A percentile compares a stretch with the other conserved stretches of the same genome.
These are phyloP conservation scores for Penicillium canescens DNA, from an alignment of 495 filamentous ascomycete genomes.

Conservation along the genomic window DNA sequence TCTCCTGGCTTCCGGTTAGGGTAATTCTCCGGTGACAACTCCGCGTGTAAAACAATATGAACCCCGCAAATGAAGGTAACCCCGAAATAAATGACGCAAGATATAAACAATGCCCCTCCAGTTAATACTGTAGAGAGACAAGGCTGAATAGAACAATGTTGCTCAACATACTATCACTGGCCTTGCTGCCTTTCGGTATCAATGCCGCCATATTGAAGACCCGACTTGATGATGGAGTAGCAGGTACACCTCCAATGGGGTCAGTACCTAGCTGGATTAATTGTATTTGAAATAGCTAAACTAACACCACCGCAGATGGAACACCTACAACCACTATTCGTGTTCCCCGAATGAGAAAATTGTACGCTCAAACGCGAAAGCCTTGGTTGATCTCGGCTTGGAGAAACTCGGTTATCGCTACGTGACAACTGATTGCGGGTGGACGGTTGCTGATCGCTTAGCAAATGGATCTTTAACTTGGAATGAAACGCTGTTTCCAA, in stretches of 20 bases:
- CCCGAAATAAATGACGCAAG: too few relatives aligned
- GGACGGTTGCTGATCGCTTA: constrained; percentile 45
- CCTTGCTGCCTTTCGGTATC: background rate
- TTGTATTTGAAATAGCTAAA: background rate
- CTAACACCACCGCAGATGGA: constrained; percentile 42
- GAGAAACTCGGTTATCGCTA: constrained; percentile 51
- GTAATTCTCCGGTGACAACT: background rate
- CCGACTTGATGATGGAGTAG: constrained; percentile 28
- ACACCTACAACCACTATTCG: constrained; percentile 55
- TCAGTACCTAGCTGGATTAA: constrained; percentile 3
- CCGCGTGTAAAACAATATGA: too few relatives aligned
- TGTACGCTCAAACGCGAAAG: constrained; percentile 53
- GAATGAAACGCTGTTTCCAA: constrained; percentile 54
- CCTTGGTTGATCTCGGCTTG: constrained; percentile 54
- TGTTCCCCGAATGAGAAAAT: constrained; percentile 50
- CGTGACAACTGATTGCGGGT: constrained; percentile 60
- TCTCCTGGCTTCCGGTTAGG: background rate
- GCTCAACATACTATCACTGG: background rate
- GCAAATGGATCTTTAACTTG: constrained; percentile 50
- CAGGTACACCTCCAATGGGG: constrained; percentile 37
- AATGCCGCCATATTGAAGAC: constrained; percentile 5
- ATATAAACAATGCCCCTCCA: background rate
- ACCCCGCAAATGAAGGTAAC: too few relatives aligned
- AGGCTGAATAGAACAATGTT: background rate
- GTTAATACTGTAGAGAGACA: background rate